Base-by-base conservation (phyloP, 2,329 filamentous ascomycete species). In the Colletotrichum kahawae region DNA sequence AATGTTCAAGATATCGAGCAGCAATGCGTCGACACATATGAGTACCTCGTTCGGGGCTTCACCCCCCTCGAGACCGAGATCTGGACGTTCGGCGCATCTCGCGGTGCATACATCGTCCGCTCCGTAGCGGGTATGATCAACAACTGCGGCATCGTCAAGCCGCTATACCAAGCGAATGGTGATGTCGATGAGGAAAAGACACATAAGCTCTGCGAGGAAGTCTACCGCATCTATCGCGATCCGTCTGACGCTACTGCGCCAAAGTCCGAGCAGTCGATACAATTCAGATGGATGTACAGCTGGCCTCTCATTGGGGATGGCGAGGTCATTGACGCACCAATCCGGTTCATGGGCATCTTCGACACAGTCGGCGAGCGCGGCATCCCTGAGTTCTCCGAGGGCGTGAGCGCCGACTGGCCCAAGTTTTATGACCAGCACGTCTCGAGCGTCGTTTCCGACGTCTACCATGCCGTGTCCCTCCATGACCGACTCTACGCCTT, bases 121-220 rank as follows among this genome's bases (percentile, higher is more conserved):
- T 79, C 67, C 7, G 78, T 81, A 0, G 80, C 78, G 2, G 79
- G 80, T 2, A 78, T 81, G 79, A 81, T 81, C 60, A 81, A 81
- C 77, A 81, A 81, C 70, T 81, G 79, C 71, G 80, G 80, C 51
- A 79, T 81, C 16, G 48, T 80, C 63, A 77, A 77, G 16, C 71
- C 60, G 13, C 18, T 71, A 4, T 71, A 74, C 29, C 16, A 38
- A 29, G 36, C 38, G 27, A 57, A 67, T 18, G 68, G 72, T 6
- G 43, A 67, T 2, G 21, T 72, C 1, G 72, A 75, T 54, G 72
- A 72, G 4, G 74, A 67, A 4, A 51, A 72, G 10, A 75, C 51
- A 13, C 72, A 77, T 21, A 38, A 67, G 14, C 76, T 79, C 18
- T 79, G 70, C 36, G 16, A 71, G 14, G 74, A 80, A 51, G 77